Conservation (phyloP, 306 rosid species). For the Inga laurina region DNA sequence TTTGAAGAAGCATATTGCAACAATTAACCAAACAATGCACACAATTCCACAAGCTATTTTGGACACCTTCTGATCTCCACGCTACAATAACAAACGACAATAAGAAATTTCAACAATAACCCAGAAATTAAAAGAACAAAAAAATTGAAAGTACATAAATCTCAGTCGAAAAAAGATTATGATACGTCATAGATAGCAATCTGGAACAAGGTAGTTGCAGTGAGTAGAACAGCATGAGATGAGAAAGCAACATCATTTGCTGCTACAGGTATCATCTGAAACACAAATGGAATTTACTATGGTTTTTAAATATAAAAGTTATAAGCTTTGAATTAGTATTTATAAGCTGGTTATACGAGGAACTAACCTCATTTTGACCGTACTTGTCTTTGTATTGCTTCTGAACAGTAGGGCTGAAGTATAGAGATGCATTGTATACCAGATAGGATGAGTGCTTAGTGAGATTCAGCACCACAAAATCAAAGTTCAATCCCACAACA, state of each 20-base stretch:
- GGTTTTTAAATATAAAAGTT: not conserved
- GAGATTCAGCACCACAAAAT: slow-evolving; percentile 63
- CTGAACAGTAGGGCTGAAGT: slow-evolving; percentile 72
- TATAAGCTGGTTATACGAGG: not conserved
- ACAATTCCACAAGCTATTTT: slow-evolving; percentile 57
- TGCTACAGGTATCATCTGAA: slow-evolving; percentile 97
- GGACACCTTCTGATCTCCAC: slow-evolving; percentile 79
- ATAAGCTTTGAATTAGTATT: not conserved
- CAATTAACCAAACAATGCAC: slow-evolving; percentile 60
- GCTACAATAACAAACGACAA: slow-evolving; percentile 38
- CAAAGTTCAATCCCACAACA: slow-evolving; percentile 1
- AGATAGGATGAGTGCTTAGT: slow-evolving; percentile 86
- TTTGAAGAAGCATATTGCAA: slow-evolving; percentile 68
- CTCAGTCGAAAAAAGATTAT: not conserved
- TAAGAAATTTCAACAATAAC: not conserved
- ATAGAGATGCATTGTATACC: slow-evolving; percentile 76
- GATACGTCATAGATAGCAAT: slow-evolving; percentile 72
- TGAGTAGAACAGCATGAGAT: slow-evolving; percentile 76
- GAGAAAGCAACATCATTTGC: slow-evolving; percentile 96
- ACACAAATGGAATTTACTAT: not conserved
- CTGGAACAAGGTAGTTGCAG: slow-evolving; percentile 70
- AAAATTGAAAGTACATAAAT: not conserved
- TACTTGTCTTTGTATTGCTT: slow-evolving; percentile 70
- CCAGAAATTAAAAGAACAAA: not conserved
- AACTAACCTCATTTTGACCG: slow-evolving; percentile 68